A percentile compares a stretch with the other conserved stretches of the same genome.
phyloP scores from a whole-genome alignment of 2,329 filamentous ascomycete species.

The Phialophora macrospora region DNA sequence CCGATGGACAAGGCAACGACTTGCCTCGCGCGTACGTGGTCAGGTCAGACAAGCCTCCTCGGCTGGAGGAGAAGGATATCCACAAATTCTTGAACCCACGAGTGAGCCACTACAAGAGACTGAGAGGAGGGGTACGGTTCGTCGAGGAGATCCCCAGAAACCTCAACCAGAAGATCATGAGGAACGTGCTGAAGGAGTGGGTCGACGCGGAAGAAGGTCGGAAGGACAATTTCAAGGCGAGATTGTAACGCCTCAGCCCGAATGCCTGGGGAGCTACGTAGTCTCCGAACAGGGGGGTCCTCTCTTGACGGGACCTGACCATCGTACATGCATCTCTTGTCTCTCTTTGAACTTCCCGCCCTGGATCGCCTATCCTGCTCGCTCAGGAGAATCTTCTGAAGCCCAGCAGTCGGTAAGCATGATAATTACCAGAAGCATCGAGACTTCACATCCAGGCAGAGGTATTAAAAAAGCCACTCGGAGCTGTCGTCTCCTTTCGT shows the following conservation, averaged over 20 bases:
- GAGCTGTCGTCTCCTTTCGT: neutral
- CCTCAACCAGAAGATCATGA: constrained; percentile 56
- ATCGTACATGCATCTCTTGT: too few species aligned
- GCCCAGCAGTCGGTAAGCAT: neutral
- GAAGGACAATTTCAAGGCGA: constrained; percentile 11
- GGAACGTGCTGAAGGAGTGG: constrained; percentile 37
- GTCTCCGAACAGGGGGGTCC: too few species aligned
- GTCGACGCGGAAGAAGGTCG: constrained; percentile 18
- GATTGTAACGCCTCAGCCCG: constrained; percentile 12
- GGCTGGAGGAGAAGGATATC: constrained; percentile 49
- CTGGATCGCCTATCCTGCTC: too few species aligned
- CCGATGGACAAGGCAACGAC: constrained; percentile 40
- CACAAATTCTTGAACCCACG: constrained; percentile 33
- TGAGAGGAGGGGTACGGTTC: constrained; percentile 55
- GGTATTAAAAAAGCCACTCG: neutral
- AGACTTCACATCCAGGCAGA: neutral
- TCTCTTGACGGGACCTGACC: too few species aligned
- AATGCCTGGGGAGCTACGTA: neutral
- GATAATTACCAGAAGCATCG: neutral
- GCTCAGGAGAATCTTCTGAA: too few species aligned
- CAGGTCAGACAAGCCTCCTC: constrained; percentile 33
- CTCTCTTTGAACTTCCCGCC: too few species aligned
- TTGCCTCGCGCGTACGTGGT: constrained; percentile 56
- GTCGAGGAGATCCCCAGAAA: constrained; percentile 56
- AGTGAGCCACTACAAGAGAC: constrained; percentile 55